Evolutionary conservation across 2,329 filamentous ascomycete genomes (phyloP).

Genomic region (Drechslera avenae): DNA sequence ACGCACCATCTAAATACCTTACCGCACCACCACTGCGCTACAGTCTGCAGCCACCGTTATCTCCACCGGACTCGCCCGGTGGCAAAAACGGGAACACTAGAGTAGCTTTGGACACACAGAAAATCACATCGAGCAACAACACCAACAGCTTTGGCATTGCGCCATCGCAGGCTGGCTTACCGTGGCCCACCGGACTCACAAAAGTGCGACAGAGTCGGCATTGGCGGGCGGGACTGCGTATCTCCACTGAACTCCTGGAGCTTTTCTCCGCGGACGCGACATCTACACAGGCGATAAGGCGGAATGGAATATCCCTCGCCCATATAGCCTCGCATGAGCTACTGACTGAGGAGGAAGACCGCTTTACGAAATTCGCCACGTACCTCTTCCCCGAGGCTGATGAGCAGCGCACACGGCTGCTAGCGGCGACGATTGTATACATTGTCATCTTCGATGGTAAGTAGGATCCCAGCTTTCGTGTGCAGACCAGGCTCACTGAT

Average conservation of each 20-base stretch:
- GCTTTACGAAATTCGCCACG: neutral
- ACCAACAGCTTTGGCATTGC: neutral
- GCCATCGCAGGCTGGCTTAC: neutral
- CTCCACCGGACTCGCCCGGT: neutral
- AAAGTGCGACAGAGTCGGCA: neutral
- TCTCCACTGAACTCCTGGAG: neutral
- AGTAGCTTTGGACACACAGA: neutral
- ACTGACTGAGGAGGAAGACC: neutral
- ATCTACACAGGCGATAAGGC: neutral
- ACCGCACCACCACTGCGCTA: neutral
- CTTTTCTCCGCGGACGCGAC: neutral
- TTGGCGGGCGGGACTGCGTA: neutral
- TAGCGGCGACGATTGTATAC: conserved; percentile 1
- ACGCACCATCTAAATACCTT: neutral
- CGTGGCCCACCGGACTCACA: neutral
- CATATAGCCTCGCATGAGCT: neutral
- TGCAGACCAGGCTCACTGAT: no score
- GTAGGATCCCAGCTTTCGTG: neutral
- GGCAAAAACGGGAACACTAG: neutral
- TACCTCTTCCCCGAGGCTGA: neutral
- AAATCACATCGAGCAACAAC: neutral
- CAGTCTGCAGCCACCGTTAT: neutral
- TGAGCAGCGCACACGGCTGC: neutral
- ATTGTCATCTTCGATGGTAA: conserved; percentile 3
- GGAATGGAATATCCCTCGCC: neutral